Evolutionary conservation across 75 land plant genomes (phyloP), one percentile per base, ranked within the genome.

Genomic region (Selaginella moellendorffii): DNA sequence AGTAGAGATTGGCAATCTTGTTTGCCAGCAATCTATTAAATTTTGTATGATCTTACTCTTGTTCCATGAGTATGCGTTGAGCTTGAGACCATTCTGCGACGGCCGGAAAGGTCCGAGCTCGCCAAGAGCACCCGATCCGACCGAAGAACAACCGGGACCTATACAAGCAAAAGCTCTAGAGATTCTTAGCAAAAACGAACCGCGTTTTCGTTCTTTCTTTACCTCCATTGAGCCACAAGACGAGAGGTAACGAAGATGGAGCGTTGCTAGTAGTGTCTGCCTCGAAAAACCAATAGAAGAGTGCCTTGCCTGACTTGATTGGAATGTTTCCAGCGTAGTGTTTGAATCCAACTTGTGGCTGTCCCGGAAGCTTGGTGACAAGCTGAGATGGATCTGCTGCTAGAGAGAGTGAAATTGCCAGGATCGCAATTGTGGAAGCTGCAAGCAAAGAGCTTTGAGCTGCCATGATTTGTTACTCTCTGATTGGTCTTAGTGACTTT

Each of bases 141-240:
- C 59, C 5, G 59, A 56, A 56, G 59, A 56, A 56, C 59, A 56
- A 8, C 59, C 59, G 5, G 59, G 59, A 19, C 59, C 59, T 56
- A n/a, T 56, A 56, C 5, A 56, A 21, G n/a, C 8, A 10, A 46
- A 46, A 46, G 51, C 18, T 46, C 10, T 46, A 10, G 52, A 12
- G 12, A 18, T 1, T n/a, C 46, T 36, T 36, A 36, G 10, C 10
- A n/a, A 53, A 1, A 17, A 24, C 1, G 1, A 26, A 18, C 1
- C 20, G 2, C 25, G 23, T 0, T 24, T 28, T 63, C 54, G 28
- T 8, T 23, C 28, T 61, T 29, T 19, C 25, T 2, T 20, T 28
- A 86, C 96, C 96, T 84, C 96, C 96, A 82, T 87, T 90, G 63
- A 87, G 77, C 93, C 93, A 87, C 29, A 90, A 73, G 28, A 81